These are phyloP conservation scores for Yamadazyma kitorensis DNA, from an alignment of 805 yeast genomes.

Conservation along the genomic window DNA sequence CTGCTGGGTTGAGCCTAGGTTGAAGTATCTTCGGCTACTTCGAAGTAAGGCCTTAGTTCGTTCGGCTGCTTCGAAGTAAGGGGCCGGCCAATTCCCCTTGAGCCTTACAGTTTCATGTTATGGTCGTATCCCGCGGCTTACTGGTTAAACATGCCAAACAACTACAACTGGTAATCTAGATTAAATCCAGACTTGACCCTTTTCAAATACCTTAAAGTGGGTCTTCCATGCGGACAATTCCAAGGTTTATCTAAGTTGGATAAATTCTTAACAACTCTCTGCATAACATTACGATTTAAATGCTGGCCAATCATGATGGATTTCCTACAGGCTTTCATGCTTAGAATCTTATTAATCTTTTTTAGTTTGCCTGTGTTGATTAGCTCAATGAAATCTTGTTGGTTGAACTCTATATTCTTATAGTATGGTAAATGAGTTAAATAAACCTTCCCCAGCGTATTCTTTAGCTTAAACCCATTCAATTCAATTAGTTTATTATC, in stretches of 20 bases:
- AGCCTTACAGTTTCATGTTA: too few relatives aligned
- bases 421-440: constrained; percentile 71
- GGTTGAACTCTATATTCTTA: constrained; percentile 63
- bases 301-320: constrained; percentile 93
- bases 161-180: constrained; percentile 15
- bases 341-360: constrained; percentile 80
- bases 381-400: constrained; percentile 73
- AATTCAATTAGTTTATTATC: constrained; percentile 50
- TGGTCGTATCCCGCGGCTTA: background rate
- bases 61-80: too few relatives aligned
- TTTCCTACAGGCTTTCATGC: constrained; percentile 92
- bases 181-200: constrained; percentile 3
- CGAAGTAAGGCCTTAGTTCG: too few relatives aligned
- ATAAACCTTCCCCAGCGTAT: constrained; percentile 53
- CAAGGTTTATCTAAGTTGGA: constrained; percentile 85
- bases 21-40: too few relatives aligned
- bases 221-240: constrained; percentile 97
- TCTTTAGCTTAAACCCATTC: constrained; percentile 74
- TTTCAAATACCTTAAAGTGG: constrained; percentile 84
- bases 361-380: constrained; percentile 48
- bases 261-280: constrained; percentile 60
- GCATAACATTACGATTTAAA: constrained; percentile 60
- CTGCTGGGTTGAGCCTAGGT: too few relatives aligned
- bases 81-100: too few relatives aligned
- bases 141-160: background rate